Conservation (phyloP, 768 basidiomycete genomes). For the Psilocybe sp. region DNA sequence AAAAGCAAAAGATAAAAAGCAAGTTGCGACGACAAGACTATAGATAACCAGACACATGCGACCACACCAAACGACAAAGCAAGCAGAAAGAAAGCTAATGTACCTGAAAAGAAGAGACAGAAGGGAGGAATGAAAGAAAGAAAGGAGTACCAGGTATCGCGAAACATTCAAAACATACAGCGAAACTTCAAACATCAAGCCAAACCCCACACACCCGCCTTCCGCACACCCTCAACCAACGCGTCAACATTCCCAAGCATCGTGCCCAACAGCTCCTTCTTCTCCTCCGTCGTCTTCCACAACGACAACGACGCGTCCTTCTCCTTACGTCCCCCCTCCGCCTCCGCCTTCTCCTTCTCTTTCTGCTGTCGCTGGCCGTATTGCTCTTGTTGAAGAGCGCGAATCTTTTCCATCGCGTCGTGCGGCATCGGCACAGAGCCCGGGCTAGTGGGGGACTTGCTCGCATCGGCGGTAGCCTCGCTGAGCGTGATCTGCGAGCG, state of each 20-base stretch:
- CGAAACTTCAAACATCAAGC: conserved; percentile 20
- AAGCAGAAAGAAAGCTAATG: too few relatives aligned
- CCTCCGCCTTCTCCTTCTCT: not conserved
- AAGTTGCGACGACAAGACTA: conserved; percentile 7
- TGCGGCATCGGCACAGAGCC: too few relatives aligned
- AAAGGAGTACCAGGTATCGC: too few relatives aligned
- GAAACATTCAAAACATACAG: not conserved
- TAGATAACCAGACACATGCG: not conserved
- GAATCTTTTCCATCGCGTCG: not conserved
- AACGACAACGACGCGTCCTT: conserved; percentile 1
- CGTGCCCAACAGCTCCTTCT: conserved; percentile 74
- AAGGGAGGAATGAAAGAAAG: too few relatives aligned
- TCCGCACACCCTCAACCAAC: conserved; percentile 81
- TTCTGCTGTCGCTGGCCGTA: not conserved
- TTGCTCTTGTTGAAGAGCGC: not conserved
- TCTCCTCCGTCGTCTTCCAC: conserved; percentile 71
- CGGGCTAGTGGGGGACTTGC: too few relatives aligned
- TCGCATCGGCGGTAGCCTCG: not conserved
- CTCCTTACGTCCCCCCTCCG: not conserved
- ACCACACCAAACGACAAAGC: not conserved
- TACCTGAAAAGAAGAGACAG: too few relatives aligned
- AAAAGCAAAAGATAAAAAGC: conserved; percentile 8
- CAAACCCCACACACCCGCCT: conserved; percentile 86
- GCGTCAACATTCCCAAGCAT: conserved; percentile 92
- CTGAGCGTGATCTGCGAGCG: conserved; percentile 2